Percentiles rank a stretch among this genome's conserved stretches.
These are phyloP conservation scores for Aspergillus asperescens DNA, from an alignment of 495 filamentous ascomycete genomes.

Conservation along the genomic window DNA sequence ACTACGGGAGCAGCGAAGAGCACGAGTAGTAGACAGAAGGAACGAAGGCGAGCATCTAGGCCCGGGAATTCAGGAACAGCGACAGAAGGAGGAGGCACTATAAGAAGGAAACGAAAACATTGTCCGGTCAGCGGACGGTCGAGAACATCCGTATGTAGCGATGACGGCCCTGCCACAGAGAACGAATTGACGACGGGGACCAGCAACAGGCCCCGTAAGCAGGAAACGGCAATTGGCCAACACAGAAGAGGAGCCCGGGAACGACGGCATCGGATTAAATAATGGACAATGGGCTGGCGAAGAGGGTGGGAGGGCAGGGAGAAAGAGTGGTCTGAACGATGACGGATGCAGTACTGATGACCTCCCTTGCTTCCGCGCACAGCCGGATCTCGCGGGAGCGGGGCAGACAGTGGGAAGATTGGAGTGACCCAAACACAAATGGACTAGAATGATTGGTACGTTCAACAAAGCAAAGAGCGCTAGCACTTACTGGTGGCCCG, in stretches of 20 bases:
- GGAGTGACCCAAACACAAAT: background rate
- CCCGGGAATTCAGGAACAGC: slow-evolving; percentile 6
- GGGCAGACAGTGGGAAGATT: no score
- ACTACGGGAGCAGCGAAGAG: slow-evolving; percentile 3
- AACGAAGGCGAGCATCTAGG: slow-evolving; percentile 11
- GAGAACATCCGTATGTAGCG: slow-evolving; percentile 21
- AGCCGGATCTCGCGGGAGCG: slow-evolving; percentile 15
- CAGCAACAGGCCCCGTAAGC: slow-evolving; percentile 19
- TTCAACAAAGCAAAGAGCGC: slow-evolving; percentile 1
- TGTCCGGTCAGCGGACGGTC: slow-evolving; percentile 20
- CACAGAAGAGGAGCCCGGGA: slow-evolving; percentile 16
- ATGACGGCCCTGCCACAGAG: background rate
- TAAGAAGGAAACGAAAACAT: slow-evolving; percentile 19
- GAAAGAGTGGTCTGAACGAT: slow-evolving; percentile 9
- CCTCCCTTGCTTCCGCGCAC: slow-evolving; percentile 19
- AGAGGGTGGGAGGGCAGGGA: background rate
- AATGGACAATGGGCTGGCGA: slow-evolving; percentile 16
- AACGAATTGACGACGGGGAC: slow-evolving; percentile 19
- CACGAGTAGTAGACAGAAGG: slow-evolving; percentile 8
- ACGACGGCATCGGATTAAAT: slow-evolving; percentile 24
- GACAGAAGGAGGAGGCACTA: slow-evolving; percentile 21
- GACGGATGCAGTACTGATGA: slow-evolving; percentile 20
- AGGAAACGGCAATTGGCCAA: slow-evolving; percentile 14
- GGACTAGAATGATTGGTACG: slow-evolving; percentile 5
- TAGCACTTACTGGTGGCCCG: slow-evolving; percentile 8